Percentiles rank a stretch among this genome's conserved stretches.
Conservation (phyloP, 2,329 filamentous ascomycete genomes). For the Colletotrichum destructivum region DNA sequence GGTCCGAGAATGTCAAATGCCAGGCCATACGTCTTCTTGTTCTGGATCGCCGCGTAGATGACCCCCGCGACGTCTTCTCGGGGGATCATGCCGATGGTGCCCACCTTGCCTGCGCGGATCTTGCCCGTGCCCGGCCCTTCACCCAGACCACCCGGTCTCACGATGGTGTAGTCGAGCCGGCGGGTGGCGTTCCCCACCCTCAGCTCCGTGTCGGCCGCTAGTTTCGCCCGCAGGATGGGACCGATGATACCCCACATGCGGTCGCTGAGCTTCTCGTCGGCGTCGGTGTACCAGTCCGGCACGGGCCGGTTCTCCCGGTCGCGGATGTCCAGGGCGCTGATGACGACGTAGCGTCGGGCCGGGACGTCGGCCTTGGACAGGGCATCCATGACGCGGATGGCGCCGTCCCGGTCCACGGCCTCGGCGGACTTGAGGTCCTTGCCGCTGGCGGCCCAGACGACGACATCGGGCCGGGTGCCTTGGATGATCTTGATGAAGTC, state of each 20-base stretch:
- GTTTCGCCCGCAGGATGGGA: conserved; percentile 58
- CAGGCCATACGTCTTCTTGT: conserved; percentile 56
- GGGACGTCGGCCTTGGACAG: conserved; percentile 53
- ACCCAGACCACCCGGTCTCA: conserved; percentile 58
- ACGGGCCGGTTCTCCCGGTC: conserved; percentile 53
- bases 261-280: conserved; percentile 53
- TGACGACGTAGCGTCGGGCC: conserved; percentile 60
- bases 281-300: conserved; percentile 61
- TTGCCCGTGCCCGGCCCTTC: conserved; percentile 55
- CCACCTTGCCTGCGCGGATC: conserved; percentile 59
- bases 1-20: conserved; percentile 59
- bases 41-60: conserved; percentile 57
- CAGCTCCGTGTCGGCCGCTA: conserved; percentile 57
- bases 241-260: conserved; percentile 57
- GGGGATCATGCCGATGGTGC: conserved; percentile 53
- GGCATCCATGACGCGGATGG: conserved; percentile 62
- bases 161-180: conserved; percentile 61
- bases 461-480: conserved; percentile 49
- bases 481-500: conserved; percentile 56
- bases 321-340: conserved; percentile 61
- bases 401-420: conserved; percentile 61
- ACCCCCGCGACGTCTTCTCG: conserved; percentile 62
- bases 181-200: conserved; percentile 54
- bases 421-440: conserved; percentile 57
- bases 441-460: conserved; percentile 53